Conservation (phyloP, 2,329 filamentous ascomycete species). For the Aspergillus sp. region DNA sequence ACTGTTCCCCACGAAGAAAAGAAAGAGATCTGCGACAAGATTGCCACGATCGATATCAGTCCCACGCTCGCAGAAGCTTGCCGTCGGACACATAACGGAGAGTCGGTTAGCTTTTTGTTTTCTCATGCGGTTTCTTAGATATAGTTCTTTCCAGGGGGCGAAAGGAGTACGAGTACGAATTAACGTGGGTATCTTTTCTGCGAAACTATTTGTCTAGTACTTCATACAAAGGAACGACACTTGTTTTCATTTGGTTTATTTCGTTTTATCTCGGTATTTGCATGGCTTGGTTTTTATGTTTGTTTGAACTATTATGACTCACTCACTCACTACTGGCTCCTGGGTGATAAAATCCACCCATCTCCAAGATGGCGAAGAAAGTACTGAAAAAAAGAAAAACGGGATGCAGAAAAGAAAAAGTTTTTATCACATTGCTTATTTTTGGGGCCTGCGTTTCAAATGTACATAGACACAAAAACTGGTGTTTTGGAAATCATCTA, state of each 20-base stretch:
- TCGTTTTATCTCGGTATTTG: constrained; percentile 11
- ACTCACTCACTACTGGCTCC: not conserved
- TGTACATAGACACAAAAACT: constrained; percentile 8
- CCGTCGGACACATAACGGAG: constrained; percentile 44
- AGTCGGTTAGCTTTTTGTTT: constrained; percentile 46
- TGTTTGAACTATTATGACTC: constrained; percentile 1
- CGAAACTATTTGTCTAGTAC: constrained; percentile 3
- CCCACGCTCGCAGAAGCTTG: constrained; percentile 55
- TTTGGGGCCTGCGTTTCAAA: not conserved
- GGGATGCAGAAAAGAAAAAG: not conserved
- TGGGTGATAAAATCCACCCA: too few species aligned
- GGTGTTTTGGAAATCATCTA: constrained; percentile 2
- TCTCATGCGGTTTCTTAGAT: constrained; percentile 38
- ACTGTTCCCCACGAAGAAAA: constrained; percentile 76
- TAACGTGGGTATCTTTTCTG: not conserved
- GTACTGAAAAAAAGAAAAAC: not conserved
- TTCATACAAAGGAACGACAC: not conserved
- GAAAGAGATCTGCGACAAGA: constrained; percentile 65
- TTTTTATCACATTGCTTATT: not conserved
- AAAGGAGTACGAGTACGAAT: not conserved
- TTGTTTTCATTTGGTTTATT: constrained; percentile 1
- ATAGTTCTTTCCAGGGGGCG: not conserved
- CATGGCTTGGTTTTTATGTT: constrained; percentile 10
- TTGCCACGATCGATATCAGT: constrained; percentile 87
- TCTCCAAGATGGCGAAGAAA: too few species aligned